Evolutionary conservation across 768 basidiomycete species (phyloP), one percentile per base, ranked within the genome.

Genomic region (Leucosporidium yakuticum): DNA sequence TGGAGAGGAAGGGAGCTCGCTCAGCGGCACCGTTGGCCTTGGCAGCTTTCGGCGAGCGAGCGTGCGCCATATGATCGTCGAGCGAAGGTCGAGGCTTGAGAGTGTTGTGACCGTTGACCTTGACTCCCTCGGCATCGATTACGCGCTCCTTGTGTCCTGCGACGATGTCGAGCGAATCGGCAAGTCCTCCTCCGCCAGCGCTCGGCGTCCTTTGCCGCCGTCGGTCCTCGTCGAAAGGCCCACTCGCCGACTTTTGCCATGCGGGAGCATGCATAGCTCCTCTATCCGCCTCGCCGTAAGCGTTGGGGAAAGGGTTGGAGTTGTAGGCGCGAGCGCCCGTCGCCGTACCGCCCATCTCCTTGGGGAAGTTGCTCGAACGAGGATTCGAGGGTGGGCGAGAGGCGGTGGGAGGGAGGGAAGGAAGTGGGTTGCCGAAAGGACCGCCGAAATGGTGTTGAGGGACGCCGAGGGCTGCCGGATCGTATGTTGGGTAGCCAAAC

Each of bases 31-130:
- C 19, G 48, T 21, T 49, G 25, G 57, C 32, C n/a, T 20, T 50
- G 1, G 61, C 25, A 6, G 56, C 61, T 25, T 68, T 71, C 2
- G 70, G 70, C 23, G 67, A 68, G 14, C 67, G 55, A 23, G 34
- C 23, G 29, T 65, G 56, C 23, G 27, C 58, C 70, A 71, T 71
- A 58, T 71, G 70, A 20, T 57, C 59, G 64, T 71, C 70, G 44
- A 71, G 67, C 25, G 70, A 65, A 21, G 66, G 21, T 15, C 67
- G 70, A 20, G 57, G 31, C 48, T 65, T 68, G 49, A 62, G 65
- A 2, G 65, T 67, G 15, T 54, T 67, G 14, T 62, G 57, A 2
- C 69, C 69, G 8, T 56, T 64, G 15, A 27, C 60, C 39, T 58
- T 19, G 4, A 31, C 44, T 0, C 34, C 4, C 27, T 7, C 29